Conservation (phyloP, 2,329 filamentous ascomycete species). For the Beauveria sp. region DNA sequence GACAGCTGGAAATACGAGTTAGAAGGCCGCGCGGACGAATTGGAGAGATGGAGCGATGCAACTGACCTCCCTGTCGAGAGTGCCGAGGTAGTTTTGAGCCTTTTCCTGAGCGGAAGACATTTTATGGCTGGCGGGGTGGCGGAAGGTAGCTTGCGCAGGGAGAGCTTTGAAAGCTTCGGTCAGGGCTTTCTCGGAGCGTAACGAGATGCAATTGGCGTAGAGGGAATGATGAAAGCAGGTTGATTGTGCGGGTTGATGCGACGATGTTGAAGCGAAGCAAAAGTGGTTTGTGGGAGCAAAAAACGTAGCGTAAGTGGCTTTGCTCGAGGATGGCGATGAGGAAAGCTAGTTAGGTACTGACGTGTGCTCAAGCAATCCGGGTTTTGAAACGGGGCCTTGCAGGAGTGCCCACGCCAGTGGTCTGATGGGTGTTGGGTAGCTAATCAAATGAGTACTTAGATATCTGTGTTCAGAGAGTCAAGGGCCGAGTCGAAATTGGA, state of each 20-base stretch:
- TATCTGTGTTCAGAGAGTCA: not conserved
- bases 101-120: conserved; percentile 72
- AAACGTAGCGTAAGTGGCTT: conserved; percentile 25
- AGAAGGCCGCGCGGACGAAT: not conserved
- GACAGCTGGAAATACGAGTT: conserved; percentile 51
- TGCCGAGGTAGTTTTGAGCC: conserved; percentile 66
- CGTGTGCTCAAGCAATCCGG: conserved; percentile 15
- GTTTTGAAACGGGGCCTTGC: conserved; percentile 10
- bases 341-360: conserved; percentile 13
- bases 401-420: not conserved
- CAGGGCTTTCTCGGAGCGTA: not conserved
- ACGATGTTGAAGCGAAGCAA: conserved; percentile 9
- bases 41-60: not conserved
- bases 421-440: not conserved
- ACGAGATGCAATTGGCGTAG: not conserved
- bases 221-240: not conserved
- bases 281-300: conserved; percentile 12
- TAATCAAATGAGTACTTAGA: conserved; percentile 3
- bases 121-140: conserved; percentile 23
- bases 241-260: not conserved
- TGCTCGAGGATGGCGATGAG: conserved; percentile 20
- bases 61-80: conserved; percentile 77
- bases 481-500: not conserved
- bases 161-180: not conserved
- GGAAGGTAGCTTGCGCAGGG: conserved; percentile 5